These are phyloP conservation scores for Achaetomiella virescens DNA, from an alignment of 495 filamentous ascomycete genomes.

Conservation along the genomic window DNA sequence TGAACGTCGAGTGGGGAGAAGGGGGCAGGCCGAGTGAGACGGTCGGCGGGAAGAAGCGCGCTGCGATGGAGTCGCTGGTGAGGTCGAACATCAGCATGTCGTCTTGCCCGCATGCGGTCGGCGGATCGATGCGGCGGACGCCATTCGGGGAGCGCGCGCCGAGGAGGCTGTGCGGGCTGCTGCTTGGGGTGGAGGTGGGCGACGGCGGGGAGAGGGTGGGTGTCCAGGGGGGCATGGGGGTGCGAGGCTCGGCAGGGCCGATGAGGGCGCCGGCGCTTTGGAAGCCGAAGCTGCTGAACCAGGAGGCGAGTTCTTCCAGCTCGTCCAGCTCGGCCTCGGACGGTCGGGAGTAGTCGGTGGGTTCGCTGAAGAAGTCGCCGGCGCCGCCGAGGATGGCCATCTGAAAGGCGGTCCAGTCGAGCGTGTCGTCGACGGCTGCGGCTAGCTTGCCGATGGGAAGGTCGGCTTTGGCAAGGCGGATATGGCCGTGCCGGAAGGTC, in stretches of 20 bases:
- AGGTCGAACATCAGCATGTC: background rate
- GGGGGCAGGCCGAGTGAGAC: background rate
- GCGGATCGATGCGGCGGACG: slow-evolving; percentile 14
- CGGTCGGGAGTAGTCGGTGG: slow-evolving; percentile 34
- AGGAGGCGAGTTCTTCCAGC: slow-evolving; percentile 35
- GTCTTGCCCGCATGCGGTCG: background rate
- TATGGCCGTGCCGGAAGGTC: slow-evolving; percentile 42
- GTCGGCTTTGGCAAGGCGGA: slow-evolving; percentile 40
- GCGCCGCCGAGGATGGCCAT: slow-evolving; percentile 48
- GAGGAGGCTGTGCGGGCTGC: slow-evolving; percentile 18
- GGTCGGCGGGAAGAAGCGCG: slow-evolving; percentile 10
- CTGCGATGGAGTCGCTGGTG: slow-evolving; percentile 9
- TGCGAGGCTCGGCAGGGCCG: slow-evolving; percentile 14
- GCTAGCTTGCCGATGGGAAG: slow-evolving; percentile 29
- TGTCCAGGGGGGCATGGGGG: slow-evolving; percentile 1
- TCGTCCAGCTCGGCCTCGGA: slow-evolving; percentile 35
- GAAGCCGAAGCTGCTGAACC: slow-evolving; percentile 42
- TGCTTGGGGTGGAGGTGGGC: slow-evolving; percentile 24
- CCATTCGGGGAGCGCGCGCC: slow-evolving; percentile 5
- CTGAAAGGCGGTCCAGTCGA: slow-evolving; percentile 54
- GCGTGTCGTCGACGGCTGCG: slow-evolving; percentile 36
- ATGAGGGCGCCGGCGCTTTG: slow-evolving; percentile 31
- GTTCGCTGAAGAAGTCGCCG: slow-evolving; percentile 39
- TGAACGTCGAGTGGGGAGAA: background rate
- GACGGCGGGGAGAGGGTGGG: slow-evolving; percentile 11